Base-by-base conservation (phyloP, 2,329 filamentous ascomycete species). In the Pseudopyricularia javanii region DNA sequence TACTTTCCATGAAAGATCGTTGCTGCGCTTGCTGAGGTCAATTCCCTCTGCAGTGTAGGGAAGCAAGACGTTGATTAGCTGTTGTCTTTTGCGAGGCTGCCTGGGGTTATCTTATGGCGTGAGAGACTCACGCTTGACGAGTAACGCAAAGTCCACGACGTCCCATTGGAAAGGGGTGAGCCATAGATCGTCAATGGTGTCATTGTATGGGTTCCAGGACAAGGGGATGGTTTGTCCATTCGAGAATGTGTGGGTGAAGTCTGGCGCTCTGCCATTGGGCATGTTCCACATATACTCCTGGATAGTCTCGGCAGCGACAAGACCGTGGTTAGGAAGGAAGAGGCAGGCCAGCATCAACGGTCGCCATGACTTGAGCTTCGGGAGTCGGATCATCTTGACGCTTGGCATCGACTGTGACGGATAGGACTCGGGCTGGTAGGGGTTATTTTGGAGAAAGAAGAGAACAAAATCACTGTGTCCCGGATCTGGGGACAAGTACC, bases 181-280 rank as follows among this genome's bases (percentile, higher is more conserved):
- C 48, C 48, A 50, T 17, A 50, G n/a, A 15, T 50, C 48, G 32
- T 7, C 32, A 7, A 50, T 26, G 48, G n/a, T 50, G 4, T 17
- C 48, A 7, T 50, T 37, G 24, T 50, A 37, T 32, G 48, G 28
- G 11, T 50, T 50, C 20, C 17, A 26, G 3, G 32, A 37, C 9
- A 37, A 15, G 5, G 48, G 32, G 9, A 50, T 34, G 32, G 32
- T 32, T 30, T 50, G 48, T 34, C 48, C 48, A 6, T n/a, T 32
- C 11, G 3, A 8, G 20, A 50, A 50, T 9, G 48, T 58, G 43
- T 59, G 57, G 53, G 57, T 58, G 28, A 56, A 58, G 5, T 57
- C 57, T 34, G 57, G 14, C 5, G 56, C 55, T 8, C 48, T 52
- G 22, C 58, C 59, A 15, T 55, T 50, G 15, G 32, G 32, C 32